Base-by-base conservation (phyloP, 805 yeast genomes). In the Geotrichum ghanense region DNA sequence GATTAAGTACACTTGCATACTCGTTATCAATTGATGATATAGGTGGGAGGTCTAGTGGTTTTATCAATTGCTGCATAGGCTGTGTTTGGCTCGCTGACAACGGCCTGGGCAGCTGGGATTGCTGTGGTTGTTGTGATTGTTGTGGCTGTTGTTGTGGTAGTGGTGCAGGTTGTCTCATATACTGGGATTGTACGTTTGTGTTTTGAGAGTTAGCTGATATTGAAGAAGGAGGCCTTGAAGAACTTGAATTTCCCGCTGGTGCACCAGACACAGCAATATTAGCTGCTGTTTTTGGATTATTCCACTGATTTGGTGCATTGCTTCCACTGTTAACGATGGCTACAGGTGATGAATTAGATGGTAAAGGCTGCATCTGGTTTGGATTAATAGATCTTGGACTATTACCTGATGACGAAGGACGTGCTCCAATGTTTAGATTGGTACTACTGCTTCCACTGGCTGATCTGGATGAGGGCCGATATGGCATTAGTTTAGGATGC, bases 401-500 rank as follows among this genome's bases (percentile, higher is more conserved):
- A 27, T 42, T 22, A 14, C 57, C 59, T 2, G 51, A 53, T 16
- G 59, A 56, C 12, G 58, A 56, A 14, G 59, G 57, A 5, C 37
- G 37, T 19, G 5, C 19, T n/a, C 19, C 10, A 6, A 31, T 19
- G 37, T 31, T 31, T n/a, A 12, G 16, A 31, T 19, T 31, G 10
- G 37, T n/a, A 12, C 19, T 19, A 2, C 51, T 42, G 39, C 44
- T 42, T 27, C 47, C 51, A 21, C 44, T 26, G 6, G 48, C 41
- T 10, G 42, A 20, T 24, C 25, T 39, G 14, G 42, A 39, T 7
- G 25, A 21, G 17, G 42, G 42, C 14, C 42, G 72, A 57, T 79
- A 83, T 1, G 87, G 80, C 46, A 79, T 81, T 40, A 86, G 57
- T 54, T 76, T 77, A 1, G 95, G 95, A 1, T 79, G 80, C 19